These are phyloP conservation scores for Hypoxylon intermedium DNA, from an alignment of 495 filamentous ascomycete genomes.

Conservation along the genomic window DNA sequence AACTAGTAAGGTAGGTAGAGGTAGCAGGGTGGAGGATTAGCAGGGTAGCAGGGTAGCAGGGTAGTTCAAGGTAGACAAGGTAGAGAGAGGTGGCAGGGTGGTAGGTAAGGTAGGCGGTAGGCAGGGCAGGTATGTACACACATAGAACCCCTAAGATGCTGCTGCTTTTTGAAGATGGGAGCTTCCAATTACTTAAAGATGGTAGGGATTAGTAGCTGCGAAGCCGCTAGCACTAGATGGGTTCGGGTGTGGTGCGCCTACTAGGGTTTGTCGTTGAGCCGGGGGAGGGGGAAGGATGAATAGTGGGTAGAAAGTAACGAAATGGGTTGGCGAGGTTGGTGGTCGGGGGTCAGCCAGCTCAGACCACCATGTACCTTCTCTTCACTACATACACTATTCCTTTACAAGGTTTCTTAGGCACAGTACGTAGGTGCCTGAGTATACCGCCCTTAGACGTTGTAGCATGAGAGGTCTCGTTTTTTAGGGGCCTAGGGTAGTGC, in stretches of 20 bases:
- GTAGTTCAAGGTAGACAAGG: background rate
- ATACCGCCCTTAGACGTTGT: constrained; percentile 8
- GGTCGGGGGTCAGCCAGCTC: constrained; percentile 17
- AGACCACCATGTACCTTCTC: background rate
- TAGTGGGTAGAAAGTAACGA: constrained; percentile 40
- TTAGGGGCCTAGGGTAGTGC: constrained; percentile 39
- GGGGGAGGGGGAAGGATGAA: constrained; percentile 31
- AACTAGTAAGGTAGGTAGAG: constrained; percentile 38
- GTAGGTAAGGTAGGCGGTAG: too few relatives aligned
- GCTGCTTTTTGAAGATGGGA: constrained; percentile 9
- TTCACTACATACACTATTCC: background rate
- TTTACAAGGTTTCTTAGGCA: constrained; percentile 6
- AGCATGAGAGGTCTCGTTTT: constrained; percentile 32
- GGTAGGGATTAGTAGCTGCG: constrained; percentile 35
- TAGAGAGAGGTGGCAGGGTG: constrained; percentile 1
- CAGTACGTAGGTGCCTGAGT: constrained; percentile 4
- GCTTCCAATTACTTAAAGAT: background rate
- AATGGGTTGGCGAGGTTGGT: constrained; percentile 36
- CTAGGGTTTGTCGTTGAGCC: constrained; percentile 43
- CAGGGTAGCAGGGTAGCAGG: constrained; percentile 13
- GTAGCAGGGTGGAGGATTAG: constrained; percentile 17
- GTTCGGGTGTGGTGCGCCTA: constrained; percentile 39
- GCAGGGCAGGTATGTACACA: constrained; percentile 14
- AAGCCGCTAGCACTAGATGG: constrained; percentile 39
- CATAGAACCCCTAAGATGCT: background rate